These are phyloP conservation scores for Letharia lupina DNA, from an alignment of 495 filamentous ascomycete genomes.

Conservation along the genomic window DNA sequence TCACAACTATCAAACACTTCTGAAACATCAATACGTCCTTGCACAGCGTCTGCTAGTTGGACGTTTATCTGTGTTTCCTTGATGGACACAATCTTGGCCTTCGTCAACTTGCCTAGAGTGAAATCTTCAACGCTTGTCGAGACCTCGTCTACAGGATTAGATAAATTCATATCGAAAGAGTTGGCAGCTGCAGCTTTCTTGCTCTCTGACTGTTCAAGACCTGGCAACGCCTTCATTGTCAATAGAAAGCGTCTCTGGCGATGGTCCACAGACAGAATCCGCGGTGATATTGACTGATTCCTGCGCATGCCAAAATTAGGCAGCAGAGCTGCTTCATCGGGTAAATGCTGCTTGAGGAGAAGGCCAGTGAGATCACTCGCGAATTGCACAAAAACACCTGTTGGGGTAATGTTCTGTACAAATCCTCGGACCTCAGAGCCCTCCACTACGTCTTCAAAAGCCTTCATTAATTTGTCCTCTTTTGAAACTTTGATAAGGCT, in stretches of 20 bases:
- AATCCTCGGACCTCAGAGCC: slow-evolving; percentile 69
- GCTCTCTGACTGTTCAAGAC: slow-evolving; percentile 29
- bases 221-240: slow-evolving; percentile 43
- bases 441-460: slow-evolving; percentile 60
- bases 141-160: slow-evolving; percentile 62
- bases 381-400: slow-evolving; percentile 75
- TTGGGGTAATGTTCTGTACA: slow-evolving; percentile 69
- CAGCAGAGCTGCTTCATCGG: slow-evolving; percentile 54
- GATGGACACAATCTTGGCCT: slow-evolving; percentile 68
- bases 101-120: slow-evolving; percentile 62
- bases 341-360: slow-evolving; percentile 65
- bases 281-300: slow-evolving; percentile 60
- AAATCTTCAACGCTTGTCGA: slow-evolving; percentile 61
- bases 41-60: slow-evolving; percentile 76
- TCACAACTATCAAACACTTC: slow-evolving; percentile 84
- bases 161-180: slow-evolving; percentile 36
- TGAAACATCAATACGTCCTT: slow-evolving; percentile 83
- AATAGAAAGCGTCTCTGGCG: slow-evolving; percentile 50
- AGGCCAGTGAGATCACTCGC: slow-evolving; percentile 67
- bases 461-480: slow-evolving; percentile 52
- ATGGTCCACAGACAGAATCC: slow-evolving; percentile 60
- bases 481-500: slow-evolving; percentile 68
- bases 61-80: slow-evolving; percentile 91
- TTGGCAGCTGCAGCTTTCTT: slow-evolving; percentile 26
- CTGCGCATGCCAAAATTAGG: slow-evolving; percentile 67